Percentiles rank a stretch among this genome's conserved stretches.
These are phyloP conservation scores for Hypoxylon sp. DNA, from an alignment of 2,329 filamentous ascomycete species.

Conservation along the genomic window DNA sequence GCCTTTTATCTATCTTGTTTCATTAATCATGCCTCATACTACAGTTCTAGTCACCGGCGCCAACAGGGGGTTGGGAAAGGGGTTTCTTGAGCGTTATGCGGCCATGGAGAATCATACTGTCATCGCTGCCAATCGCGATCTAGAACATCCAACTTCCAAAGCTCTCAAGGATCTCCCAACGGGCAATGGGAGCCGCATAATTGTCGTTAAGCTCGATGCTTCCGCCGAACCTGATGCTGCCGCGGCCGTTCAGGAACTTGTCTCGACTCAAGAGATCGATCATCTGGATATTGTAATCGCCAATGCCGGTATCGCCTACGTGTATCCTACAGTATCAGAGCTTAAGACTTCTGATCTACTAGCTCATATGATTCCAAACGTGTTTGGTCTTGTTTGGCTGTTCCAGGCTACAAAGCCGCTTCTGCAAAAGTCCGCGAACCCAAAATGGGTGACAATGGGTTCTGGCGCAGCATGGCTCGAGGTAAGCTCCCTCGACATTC, in stretches of 20 bases:
- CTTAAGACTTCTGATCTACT: slow-evolving; percentile 56
- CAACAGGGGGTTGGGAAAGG: slow-evolving; percentile 57
- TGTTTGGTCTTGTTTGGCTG: slow-evolving; percentile 58
- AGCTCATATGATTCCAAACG: slow-evolving; percentile 60
- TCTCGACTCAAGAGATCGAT: slow-evolving; percentile 55
- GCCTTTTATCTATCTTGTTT: background rate
- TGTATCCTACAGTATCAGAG: slow-evolving; percentile 53
- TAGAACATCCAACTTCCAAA: slow-evolving; percentile 45
- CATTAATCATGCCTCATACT: slow-evolving; percentile 47
- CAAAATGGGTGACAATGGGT: slow-evolving; percentile 59
- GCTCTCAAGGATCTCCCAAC: slow-evolving; percentile 55
- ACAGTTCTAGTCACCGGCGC: slow-evolving; percentile 57
- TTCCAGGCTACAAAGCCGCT: slow-evolving; percentile 62
- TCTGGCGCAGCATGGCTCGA: slow-evolving; percentile 47
- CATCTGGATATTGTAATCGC: slow-evolving; percentile 66
- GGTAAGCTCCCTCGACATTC: slow-evolving; percentile 1
- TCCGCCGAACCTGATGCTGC: slow-evolving; percentile 53
- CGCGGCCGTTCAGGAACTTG: slow-evolving; percentile 54
- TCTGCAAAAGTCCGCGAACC: slow-evolving; percentile 52
- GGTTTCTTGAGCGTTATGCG: slow-evolving; percentile 56
- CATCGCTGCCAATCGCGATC: slow-evolving; percentile 59
- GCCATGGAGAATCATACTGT: slow-evolving; percentile 70
- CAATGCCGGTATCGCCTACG: slow-evolving; percentile 63
- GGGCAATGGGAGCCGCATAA: slow-evolving; percentile 55
- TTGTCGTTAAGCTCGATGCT: slow-evolving; percentile 61